A percentile compares a stretch with the other conserved stretches of the same genome.
Evolutionary conservation across 495 filamentous ascomycete species (phyloP).

Genomic region (Penicillium cosmopolitanum): DNA sequence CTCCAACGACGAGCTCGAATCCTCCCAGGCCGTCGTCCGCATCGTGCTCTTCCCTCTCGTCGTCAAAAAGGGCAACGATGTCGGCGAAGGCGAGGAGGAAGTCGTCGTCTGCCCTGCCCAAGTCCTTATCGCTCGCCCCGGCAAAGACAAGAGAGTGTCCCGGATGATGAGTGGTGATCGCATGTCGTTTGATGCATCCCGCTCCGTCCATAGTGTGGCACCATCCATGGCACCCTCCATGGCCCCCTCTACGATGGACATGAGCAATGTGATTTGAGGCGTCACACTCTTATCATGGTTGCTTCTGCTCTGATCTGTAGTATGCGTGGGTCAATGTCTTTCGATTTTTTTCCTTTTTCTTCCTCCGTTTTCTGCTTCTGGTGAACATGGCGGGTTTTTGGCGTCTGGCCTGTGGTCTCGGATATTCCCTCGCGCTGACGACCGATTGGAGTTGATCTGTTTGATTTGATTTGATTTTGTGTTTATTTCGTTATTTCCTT

Average conservation of each 20-base stretch:
- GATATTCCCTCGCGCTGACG: conserved; percentile 12
- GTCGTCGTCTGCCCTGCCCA: conserved; percentile 92
- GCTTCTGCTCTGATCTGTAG: conserved; percentile 9
- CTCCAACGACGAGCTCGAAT: conserved; percentile 78
- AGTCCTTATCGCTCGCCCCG: conserved; percentile 68
- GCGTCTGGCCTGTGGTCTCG: conserved; percentile 18
- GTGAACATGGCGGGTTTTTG: conserved; percentile 18
- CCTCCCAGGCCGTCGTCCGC: conserved; percentile 74
- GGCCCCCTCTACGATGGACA: conserved; percentile 43
- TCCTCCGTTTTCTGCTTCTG: conserved; percentile 10
- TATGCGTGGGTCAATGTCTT: neutral
- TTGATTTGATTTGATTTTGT: conserved; percentile 26
- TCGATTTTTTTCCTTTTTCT: conserved; percentile 13
- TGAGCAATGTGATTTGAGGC: conserved; percentile 56
- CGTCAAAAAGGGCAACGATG: conserved; percentile 89
- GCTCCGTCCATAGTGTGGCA: conserved; percentile 50
- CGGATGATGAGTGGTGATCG: conserved; percentile 49
- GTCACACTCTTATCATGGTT: conserved; percentile 40
- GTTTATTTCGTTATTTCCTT: conserved; percentile 22
- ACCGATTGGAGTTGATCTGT: conserved; percentile 10
- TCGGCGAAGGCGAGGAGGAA: conserved; percentile 82
- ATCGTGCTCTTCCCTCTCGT: conserved; percentile 93
- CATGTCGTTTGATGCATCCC: conserved; percentile 45
- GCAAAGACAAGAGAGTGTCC: conserved; percentile 48
- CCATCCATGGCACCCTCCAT: conserved; percentile 45